Percentiles rank a stretch among this genome's conserved stretches.
phyloP scores from a whole-genome alignment of 345 rosid genomes.

The Camelina neglecta region DNA sequence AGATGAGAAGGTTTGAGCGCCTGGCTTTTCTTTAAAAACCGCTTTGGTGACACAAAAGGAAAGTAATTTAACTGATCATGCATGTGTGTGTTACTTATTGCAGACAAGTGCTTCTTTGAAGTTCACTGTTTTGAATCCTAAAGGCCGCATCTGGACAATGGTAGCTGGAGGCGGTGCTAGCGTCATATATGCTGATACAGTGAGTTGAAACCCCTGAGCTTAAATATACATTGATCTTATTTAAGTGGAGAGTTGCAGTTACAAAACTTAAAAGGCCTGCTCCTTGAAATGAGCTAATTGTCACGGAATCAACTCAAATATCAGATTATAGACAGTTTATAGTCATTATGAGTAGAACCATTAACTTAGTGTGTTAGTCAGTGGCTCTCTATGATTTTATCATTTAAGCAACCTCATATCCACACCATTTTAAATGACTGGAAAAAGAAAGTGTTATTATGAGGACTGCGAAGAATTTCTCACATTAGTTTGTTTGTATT shows the following conservation, averaged over 20 bases:
- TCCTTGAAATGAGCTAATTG: not conserved
- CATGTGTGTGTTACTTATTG: constrained; percentile 21
- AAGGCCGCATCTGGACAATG: constrained; percentile 99
- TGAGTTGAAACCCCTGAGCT: constrained; percentile 43
- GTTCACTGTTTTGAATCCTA: constrained; percentile 91
- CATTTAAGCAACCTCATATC: not conserved
- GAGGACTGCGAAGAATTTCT: constrained; percentile 11
- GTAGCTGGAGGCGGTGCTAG: constrained; percentile 99
- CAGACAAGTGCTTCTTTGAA: constrained; percentile 98
- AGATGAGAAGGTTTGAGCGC: constrained; percentile 81
- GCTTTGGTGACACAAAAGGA: not conserved
- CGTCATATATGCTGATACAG: constrained; percentile 97
- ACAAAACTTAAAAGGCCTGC: not conserved
- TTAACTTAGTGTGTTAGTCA: too few relatives aligned
- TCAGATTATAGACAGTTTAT: too few relatives aligned
- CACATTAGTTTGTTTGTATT: not conserved
- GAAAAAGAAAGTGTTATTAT: not conserved
- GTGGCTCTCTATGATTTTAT: too few relatives aligned
- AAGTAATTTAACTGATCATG: constrained; percentile 2
- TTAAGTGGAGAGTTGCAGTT: not conserved
- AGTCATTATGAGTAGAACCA: too few relatives aligned
- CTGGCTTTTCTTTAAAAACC: not conserved
- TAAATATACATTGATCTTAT: not conserved
- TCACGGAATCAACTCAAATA: not conserved
- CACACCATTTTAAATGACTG: not conserved